Evolutionary conservation across 2,329 filamentous ascomycete species (phyloP).

Genomic region (Trichoderma endophyticum): DNA sequence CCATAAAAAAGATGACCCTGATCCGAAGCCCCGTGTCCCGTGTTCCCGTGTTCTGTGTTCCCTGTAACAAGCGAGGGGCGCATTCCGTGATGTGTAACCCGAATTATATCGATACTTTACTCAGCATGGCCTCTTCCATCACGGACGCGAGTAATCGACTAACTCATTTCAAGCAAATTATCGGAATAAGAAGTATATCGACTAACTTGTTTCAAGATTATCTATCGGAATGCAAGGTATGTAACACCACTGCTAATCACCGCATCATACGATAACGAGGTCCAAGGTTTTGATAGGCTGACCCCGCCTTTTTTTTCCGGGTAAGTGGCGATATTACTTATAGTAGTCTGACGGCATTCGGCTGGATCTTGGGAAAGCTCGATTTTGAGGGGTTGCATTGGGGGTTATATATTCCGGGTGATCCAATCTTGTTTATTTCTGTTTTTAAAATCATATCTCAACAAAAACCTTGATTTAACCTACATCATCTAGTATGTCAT

Average conservation of each 20-base stretch:
- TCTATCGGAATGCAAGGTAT: background rate
- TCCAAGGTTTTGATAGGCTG: background rate
- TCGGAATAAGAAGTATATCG: background rate
- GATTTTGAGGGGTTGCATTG: background rate
- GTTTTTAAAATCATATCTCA: too few relatives aligned
- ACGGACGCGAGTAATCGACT: background rate
- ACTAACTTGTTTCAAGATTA: background rate
- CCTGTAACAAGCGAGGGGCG: too few relatives aligned
- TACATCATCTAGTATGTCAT: too few relatives aligned
- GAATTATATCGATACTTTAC: background rate
- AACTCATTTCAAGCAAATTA: background rate
- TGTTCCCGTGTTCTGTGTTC: too few relatives aligned
- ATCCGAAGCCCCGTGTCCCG: background rate
- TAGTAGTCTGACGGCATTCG: background rate
- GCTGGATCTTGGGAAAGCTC: background rate
- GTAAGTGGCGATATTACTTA: background rate
- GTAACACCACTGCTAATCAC: background rate
- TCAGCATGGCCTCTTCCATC: background rate
- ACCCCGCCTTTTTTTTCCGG: background rate
- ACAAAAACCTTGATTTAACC: too few relatives aligned
- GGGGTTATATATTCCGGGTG: background rate
- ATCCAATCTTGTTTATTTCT: background rate
- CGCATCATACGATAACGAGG: background rate
- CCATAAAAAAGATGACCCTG: background rate
- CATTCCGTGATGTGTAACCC: background rate